Conservation (phyloP, 2,329 filamentous ascomycete species). For the Scedosporium boydii region DNA sequence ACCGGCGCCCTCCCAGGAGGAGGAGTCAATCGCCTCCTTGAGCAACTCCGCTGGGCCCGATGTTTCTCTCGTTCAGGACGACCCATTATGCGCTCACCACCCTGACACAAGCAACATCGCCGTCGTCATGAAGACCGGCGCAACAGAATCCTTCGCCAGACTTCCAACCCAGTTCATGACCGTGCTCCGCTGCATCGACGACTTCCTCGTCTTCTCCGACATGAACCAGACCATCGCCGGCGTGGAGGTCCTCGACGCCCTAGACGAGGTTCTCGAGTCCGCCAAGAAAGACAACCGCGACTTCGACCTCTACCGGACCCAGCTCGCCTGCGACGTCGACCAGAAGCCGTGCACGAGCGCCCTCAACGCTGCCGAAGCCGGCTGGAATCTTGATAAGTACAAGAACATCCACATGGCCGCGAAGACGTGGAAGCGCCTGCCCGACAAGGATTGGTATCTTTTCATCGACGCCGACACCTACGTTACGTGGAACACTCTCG, state of each 20-base stretch:
- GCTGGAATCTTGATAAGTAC: conserved; percentile 51
- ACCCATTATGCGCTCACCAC: conserved; percentile 26
- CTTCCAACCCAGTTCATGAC: conserved; percentile 47
- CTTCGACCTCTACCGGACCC: conserved; percentile 38
- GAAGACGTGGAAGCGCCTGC: conserved; percentile 39
- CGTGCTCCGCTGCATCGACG: conserved; percentile 35
- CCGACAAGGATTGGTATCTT: conserved; percentile 48
- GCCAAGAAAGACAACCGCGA: conserved; percentile 35
- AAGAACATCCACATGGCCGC: conserved; percentile 52
- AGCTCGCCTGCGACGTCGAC: conserved; percentile 33
- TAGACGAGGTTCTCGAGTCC: conserved; percentile 32
- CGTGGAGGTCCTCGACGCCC: conserved; percentile 33
- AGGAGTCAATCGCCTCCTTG: neutral
- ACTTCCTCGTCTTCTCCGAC: conserved; percentile 50
- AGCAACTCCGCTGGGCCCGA: neutral
- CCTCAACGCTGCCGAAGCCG: conserved; percentile 19
- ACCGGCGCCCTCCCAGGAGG: neutral
- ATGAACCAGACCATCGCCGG: conserved; percentile 37
- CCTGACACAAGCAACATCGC: conserved; percentile 36
- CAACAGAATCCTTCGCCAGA: conserved; percentile 40
- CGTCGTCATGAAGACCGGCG: conserved; percentile 48
- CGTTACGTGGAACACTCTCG: conserved; percentile 42
- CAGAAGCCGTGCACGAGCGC: conserved; percentile 32
- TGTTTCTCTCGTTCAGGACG: conserved; percentile 8
- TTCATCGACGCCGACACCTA: conserved; percentile 52